Base-by-base conservation (phyloP, 2,329 filamentous ascomycete genomes). In the Curvularia spicifera region DNA sequence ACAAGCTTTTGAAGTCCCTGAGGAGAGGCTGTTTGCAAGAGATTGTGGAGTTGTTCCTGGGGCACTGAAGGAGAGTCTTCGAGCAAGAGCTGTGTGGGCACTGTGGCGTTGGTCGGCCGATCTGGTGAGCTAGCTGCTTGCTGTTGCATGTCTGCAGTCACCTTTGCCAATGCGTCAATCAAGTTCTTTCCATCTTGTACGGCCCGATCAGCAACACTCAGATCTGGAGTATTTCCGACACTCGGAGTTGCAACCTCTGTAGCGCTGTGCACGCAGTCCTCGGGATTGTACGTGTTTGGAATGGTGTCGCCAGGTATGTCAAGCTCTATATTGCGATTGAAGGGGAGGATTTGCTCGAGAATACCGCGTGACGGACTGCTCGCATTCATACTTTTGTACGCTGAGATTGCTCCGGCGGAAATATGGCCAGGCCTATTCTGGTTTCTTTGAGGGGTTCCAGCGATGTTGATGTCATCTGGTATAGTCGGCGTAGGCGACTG, bases 201-300 rank as follows among this genome's bases (percentile, higher is more conserved):
- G 24, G 71, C 70, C 29, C 73, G 70, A 51, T 78, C 76, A 35
- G 70, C 72, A 44, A 60, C 65, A 28, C 59, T 56, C 7, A 79
- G 64, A 54, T 78, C 71, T 20, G 81, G 80, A 6, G 80, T 82
- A 35, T 75, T 75, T 31, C 67, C 69, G 28, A 74, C 65, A 62
- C 79, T 82, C 9, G 81, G 80, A 15, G 81, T 82, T 5, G 79
- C 79, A 29, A 80, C 71, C 61, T 83, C 80, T 4, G 81, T 83
- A 15, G 78, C 79, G 61, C 79, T 83, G 58, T 74, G 75, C 45
- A 76, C 61, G 42, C 77, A 76, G 13, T 81, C 78, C 20, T 80
- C 78, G 1, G 72, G 70, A 39, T 76, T 71, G 46, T 71, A 71
- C 6, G 74, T 76, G 49, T 76, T 69, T 28, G 74, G 74, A 20